Evolutionary conservation across 164 flowering plant species (phyloP), one percentile per base, ranked within the genome.

Genomic region (Annona cherimola): DNA sequence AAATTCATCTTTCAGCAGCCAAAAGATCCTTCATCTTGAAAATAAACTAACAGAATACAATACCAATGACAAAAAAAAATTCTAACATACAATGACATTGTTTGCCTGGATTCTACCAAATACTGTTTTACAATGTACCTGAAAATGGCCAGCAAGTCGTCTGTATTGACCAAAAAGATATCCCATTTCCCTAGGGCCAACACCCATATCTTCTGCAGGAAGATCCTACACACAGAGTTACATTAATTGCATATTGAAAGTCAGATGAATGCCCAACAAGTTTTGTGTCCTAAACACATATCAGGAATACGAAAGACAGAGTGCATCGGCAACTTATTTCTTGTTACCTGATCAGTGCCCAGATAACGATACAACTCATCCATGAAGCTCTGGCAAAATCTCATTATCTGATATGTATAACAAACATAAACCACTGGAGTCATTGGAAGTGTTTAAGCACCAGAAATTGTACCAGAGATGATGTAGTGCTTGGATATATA

Each of bases 151-250:
- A 57, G 93, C 89, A 67, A 96, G 79, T 61, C 97, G 94, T 73
- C 96, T 84, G 82, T 90, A 96, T 75, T 96, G 99, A 65, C 99
- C 99, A 82, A 91, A 93, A 66, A 96, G 88, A 81, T 83, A 96
- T 18, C 98, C 98, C 97, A 96, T 96, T 81, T 96, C 99, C 70
- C 97, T 88, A 40, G 90, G 84, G 65, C 99, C 99, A 74, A 96
- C 99, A 76, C 99, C 99, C 90, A 93, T 93, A 74, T 93, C 99
- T 79, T 96, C 99, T 41, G 95, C 89, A 72, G 98, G 99, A 79
- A 96, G 92, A 82, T 96, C 99, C 99, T 95, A 67, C 20, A 63
- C 50, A 45, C 45, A 67, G 50, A 76, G 6, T 42, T 16, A 68
- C 43, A 75, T 54, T 62, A 69, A 72, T 19, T 68, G 66, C 5